Base-by-base conservation (phyloP, 345 rosid species). In the Camelina neglecta region DNA sequence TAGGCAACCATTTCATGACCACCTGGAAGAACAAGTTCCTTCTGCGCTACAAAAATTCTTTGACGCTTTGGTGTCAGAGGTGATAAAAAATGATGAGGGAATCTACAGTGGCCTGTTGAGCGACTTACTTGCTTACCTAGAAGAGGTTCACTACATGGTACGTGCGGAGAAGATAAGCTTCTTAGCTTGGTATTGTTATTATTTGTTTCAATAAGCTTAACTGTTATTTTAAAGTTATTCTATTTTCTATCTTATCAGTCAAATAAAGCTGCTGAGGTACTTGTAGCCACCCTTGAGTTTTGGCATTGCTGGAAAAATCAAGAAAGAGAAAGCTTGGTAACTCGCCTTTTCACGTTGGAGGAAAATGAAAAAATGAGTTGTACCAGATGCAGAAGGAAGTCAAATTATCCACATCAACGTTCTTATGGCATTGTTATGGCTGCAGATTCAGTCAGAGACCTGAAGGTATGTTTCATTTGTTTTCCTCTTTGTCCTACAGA, bases 381-480 rank as follows among this genome's bases (percentile, higher is more conserved):
- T 44, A 56, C 42, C 8, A 45, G 18, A 31, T 70, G 74, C 74
- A 12, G 20, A 57, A 44, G 41, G 44, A 42, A 45, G 3, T 35
- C 74, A 45, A 58, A 58, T 58, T 58, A 57, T 57, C 35, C 65
- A 44, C 21, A 57, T 21, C 56, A 58, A 33, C 31, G 65, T 58
- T 58, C 31, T 11, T 70, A 70, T 31, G 74, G 74, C 0, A 8
- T 70, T 42, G 65, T 44, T 39, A 42, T 42, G 38, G 38, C 38
- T 35, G 39, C 73, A 24, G 41, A 42, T 41, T 16, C 64, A 24
- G 11, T 69, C 23, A 56, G 64, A 56, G 15, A 53, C 5, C 57
- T 68, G 56, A 69, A 75, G 69, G 79, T 69, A 29, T 21, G 20
- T 23, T 13, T 53, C 62, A 68, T 31, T 44, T 20, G 21, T 35